Conservation (phyloP, 495 filamentous ascomycete species). For the Daldinia vernicosa region DNA sequence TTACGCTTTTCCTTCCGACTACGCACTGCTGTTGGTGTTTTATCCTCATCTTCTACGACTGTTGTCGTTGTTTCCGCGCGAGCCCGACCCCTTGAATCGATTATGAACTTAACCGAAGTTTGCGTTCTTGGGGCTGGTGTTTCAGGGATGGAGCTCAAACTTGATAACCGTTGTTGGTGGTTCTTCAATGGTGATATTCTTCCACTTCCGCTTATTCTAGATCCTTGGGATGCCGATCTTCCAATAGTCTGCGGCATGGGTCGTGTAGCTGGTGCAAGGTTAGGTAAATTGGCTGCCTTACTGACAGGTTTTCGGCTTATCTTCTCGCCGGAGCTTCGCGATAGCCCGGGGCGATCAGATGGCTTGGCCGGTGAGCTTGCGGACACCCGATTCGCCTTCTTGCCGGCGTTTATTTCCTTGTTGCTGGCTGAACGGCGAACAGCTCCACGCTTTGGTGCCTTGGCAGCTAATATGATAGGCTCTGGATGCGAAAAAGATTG, state of each 20-base stretch:
- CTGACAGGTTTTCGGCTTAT: conserved; percentile 49
- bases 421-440: conserved; percentile 55
- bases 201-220: conserved; percentile 54
- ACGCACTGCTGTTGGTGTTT: conserved; percentile 37
- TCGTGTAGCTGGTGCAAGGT: conserved; percentile 47
- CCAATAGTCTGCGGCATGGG: conserved; percentile 39
- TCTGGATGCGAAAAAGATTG: conserved; percentile 41
- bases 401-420: conserved; percentile 49
- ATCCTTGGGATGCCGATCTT: conserved; percentile 50
- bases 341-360: conserved; percentile 61
- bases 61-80: conserved; percentile 74
- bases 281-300: conserved; percentile 46
- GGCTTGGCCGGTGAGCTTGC: conserved; percentile 65
- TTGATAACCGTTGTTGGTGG: conserved; percentile 55
- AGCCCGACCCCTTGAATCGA: conserved; percentile 76
- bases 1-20: conserved; percentile 30
- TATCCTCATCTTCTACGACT: conserved; percentile 56
- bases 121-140: conserved; percentile 54
- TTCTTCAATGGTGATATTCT: conserved; percentile 61
- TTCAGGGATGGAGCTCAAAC: conserved; percentile 63
- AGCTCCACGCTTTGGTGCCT: conserved; percentile 45
- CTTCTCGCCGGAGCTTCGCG: conserved; percentile 68
- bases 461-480: conserved; percentile 36
- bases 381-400: conserved; percentile 52
- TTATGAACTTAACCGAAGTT: conserved; percentile 71